These are phyloP conservation scores for Colletotrichum sidae DNA, from an alignment of 2,329 filamentous ascomycete species.

Conservation along the genomic window DNA sequence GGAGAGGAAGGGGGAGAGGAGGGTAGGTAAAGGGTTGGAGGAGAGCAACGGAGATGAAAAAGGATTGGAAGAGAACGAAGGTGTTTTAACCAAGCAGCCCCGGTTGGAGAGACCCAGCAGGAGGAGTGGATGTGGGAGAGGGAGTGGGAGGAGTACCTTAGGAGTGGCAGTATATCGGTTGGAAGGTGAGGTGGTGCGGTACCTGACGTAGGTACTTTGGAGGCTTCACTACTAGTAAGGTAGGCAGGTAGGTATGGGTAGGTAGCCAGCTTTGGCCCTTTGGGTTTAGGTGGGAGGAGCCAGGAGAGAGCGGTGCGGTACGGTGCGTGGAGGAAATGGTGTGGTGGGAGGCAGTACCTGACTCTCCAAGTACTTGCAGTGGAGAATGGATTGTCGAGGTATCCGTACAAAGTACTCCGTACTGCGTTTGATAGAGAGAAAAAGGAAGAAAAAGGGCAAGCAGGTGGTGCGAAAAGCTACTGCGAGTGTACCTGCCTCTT, in stretches of 20 bases:
- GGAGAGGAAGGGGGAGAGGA: constrained; percentile 52
- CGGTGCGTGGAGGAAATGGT: neutral
- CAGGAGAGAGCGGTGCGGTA: neutral
- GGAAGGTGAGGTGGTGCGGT: neutral
- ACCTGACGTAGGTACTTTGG: neutral
- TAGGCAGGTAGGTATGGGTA: neutral
- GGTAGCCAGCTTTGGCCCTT: constrained; percentile 35
- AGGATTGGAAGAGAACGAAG: constrained; percentile 64
- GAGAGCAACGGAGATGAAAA: constrained; percentile 65
- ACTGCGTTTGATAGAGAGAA: no score
- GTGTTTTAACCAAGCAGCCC: constrained; percentile 52
- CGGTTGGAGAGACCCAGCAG: neutral
- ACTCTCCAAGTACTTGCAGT: no score
- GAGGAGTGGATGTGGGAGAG: neutral
- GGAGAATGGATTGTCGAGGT: no score
- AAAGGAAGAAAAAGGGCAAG: neutral
- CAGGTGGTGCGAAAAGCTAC: neutral
- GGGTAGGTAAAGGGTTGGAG: constrained; percentile 61
- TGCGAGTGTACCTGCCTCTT: no score
- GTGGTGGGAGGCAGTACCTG: neutral
- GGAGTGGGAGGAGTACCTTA: neutral
- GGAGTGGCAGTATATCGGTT: neutral
- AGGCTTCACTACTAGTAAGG: neutral
- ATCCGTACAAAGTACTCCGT: no score
- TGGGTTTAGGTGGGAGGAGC: constrained; percentile 17